Conservation (phyloP, 2,329 filamentous ascomycete species). For the Alternaria consortialis region DNA sequence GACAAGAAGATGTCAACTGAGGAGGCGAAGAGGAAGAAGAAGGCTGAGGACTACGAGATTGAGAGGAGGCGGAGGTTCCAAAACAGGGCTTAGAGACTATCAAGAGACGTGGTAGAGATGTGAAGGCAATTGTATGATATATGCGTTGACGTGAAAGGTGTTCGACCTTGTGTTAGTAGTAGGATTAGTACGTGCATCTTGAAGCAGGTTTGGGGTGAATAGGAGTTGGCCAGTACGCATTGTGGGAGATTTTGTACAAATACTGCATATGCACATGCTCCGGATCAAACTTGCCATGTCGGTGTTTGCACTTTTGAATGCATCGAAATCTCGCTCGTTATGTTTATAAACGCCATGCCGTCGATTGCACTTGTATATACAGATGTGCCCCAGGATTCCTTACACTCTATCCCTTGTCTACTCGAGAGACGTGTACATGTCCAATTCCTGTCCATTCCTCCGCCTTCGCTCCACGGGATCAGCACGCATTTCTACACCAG, state of each 20-base stretch:
- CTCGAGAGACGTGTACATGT: constrained; percentile 75
- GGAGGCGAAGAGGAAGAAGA: constrained; percentile 39
- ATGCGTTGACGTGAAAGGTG: background rate
- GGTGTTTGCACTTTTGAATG: background rate
- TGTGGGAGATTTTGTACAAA: constrained; percentile 22
- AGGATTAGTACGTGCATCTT: constrained; percentile 1
- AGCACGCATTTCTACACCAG: constrained; percentile 82
- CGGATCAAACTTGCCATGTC: background rate
- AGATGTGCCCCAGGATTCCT: background rate
- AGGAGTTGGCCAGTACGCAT: constrained; percentile 6
- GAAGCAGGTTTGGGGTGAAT: background rate
- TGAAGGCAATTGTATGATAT: constrained; percentile 35
- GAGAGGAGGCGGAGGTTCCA: constrained; percentile 40
- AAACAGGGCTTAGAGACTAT: constrained; percentile 33
- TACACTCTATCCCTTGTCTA: constrained; percentile 42
- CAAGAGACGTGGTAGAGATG: background rate
- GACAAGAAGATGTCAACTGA: constrained; percentile 26
- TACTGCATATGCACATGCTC: constrained; percentile 24
- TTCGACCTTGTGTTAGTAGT: constrained; percentile 24
- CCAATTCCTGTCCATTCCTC: constrained; percentile 63
- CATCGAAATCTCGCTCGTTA: background rate
- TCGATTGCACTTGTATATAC: background rate
- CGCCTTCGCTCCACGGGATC: constrained; percentile 66
- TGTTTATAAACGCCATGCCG: background rate
- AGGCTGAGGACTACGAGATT: constrained; percentile 39